Evolutionary conservation across 345 rosid genomes (phyloP), one percentile per base, ranked within the genome.

Genomic region (Aurinia saxatilis): DNA sequence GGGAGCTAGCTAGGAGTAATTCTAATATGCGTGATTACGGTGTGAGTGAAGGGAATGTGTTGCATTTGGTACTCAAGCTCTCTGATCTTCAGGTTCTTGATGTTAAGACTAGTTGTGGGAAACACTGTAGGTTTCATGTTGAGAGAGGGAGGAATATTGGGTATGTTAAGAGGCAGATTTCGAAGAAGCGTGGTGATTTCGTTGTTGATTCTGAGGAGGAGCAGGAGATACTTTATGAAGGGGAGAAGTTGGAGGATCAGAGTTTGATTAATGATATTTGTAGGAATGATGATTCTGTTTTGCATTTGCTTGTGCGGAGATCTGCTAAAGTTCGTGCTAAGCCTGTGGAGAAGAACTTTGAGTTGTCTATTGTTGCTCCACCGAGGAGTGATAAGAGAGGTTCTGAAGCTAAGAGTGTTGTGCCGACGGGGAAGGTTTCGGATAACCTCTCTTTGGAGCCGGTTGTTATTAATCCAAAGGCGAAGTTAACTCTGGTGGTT

Each of bases 31-130:
- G 82, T 46, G 88, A 88, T 11, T 88, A 88, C 47, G 90, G 92
- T 18, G 85, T 88, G 2, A 57, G 65, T 5, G 75, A 86, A 51
- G 93, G 96, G 2, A 81, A 88, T 69, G 81, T 86, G 15, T 74
- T 88, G 39, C 93, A 88, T 75, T 52, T 88, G 78, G 88, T 88
- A 44, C 83, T 88, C 13, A 88, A 73, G 84, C 84, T 84, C 36
- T 79, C 84, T 19, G 83, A 88, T 70, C 81, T 88, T 39, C 93
- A 78, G 75, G 76, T 75, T 40, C 84, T 88, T 44, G 77, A 71
- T 53, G 93, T 88, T 6, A 82, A 54, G 77, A 86, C 91, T 5
- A 39, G 68, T 0, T 62, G 72, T 23, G 93, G 93, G 39, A 82
- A 84, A 54, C 85, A 80, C 30, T 81, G 81, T 30, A 73, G 79